phyloP scores from a whole-genome alignment of 1,284 basidiomycete genomes.

The Leccinum pallidistipes region DNA sequence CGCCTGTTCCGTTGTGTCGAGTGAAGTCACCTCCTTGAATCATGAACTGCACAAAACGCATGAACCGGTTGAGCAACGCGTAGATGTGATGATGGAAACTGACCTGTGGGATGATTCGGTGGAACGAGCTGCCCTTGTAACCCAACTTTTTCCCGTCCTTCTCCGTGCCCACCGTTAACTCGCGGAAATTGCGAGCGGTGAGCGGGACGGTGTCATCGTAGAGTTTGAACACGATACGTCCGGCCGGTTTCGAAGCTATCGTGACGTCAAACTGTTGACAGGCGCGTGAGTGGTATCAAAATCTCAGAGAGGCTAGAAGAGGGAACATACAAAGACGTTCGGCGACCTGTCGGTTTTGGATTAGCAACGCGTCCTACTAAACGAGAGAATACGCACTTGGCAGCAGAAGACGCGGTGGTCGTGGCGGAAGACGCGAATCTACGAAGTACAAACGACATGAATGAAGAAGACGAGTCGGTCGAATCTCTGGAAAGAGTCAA shows the following conservation, averaged over 20 bases:
- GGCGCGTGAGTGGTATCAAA: neutral
- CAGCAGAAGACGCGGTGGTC: constrained; percentile 20
- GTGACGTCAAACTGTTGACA: constrained; percentile 77
- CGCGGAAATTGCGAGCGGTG: constrained; percentile 82
- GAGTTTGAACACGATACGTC: constrained; percentile 75
- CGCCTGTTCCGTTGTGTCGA: constrained; percentile 79
- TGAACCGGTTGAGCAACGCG: neutral
- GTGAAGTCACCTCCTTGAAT: constrained; percentile 83
- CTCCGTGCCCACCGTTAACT: constrained; percentile 73
- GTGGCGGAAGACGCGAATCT: constrained; percentile 30
- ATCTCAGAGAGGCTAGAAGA: too few relatives aligned
- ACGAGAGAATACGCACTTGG: constrained; percentile 25
- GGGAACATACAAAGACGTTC: constrained; percentile 47
- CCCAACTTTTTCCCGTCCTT: constrained; percentile 54
- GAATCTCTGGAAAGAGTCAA: constrained; percentile 10
- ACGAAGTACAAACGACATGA: constrained; percentile 33
- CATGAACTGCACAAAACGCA: constrained; percentile 63
- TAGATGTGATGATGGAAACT: neutral
- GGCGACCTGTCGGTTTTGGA: constrained; percentile 34
- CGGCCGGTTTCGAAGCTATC: constrained; percentile 66
- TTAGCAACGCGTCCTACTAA: constrained; percentile 2
- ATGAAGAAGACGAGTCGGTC: constrained; percentile 15
- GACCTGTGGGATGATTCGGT: constrained; percentile 78
- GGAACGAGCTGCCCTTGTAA: constrained; percentile 72
- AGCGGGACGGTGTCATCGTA: constrained; percentile 69